Base-by-base conservation (phyloP, 177 flowering plant species). In the Vitis hybrid region DNA sequence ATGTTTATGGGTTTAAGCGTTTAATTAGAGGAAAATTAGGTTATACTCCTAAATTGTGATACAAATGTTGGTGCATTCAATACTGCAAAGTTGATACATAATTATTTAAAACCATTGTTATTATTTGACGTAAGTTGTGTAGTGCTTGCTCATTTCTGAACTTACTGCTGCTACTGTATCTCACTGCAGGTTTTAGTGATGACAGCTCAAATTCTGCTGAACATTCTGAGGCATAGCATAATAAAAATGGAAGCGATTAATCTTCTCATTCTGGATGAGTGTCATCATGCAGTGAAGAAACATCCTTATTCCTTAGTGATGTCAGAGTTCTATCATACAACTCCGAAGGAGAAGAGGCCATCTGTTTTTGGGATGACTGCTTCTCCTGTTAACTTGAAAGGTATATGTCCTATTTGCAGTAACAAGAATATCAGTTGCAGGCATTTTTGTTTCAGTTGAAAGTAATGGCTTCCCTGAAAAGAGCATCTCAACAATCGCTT, bases 201-300 rank as follows among this genome's bases (percentile, higher is more conserved):
- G 99, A 95, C 99, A 1, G 99, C 99, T 66, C 99, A 95, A 83
- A 95, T 95, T 73, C 85, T 95, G 68, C 77, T 95, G 81, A 95
- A 95, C 82, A 95, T 95, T 79, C 85, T 95, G 67, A 81, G 99
- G 78, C 99, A 95, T 75, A 95, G 99, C 79, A 95, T 95, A 73
- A 90, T 93, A 62, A 93, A 86, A 79, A 95, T 95, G 98, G 99
- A 93, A 75, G 76, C 85, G 18, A 95, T 95, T 30, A 79, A 90
- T 86, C 97, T 95, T 18, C 88, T 95, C 66, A 90, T 95, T 77
- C 72, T 93, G 77, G 99, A 95, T 69, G 99, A 95, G 77, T 95
- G 99, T 71, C 98, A 95, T 80, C 99, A 95, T 86, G 99, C 99
- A 70, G 98, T 95, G 73, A 95, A 95, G 88, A 95, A 95, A 72